A percentile compares a stretch with the other conserved stretches of the same genome.
Conservation (phyloP, 1,284 basidiomycete species). For the Xerocomus minutiporus region DNA sequence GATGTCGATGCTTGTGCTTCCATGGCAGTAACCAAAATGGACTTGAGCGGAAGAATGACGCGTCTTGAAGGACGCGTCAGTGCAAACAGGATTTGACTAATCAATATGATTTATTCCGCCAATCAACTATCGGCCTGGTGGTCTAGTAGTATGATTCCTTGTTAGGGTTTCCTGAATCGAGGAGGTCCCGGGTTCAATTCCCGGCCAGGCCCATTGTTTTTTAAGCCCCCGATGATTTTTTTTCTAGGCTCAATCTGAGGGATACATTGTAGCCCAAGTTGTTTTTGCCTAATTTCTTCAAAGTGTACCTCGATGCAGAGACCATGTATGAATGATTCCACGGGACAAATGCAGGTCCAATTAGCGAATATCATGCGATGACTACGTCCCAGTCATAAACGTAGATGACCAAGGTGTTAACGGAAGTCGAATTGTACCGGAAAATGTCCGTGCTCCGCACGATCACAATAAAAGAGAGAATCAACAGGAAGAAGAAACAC, state of each 20-base stretch:
- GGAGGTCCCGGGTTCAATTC: background rate
- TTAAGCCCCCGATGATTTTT: background rate
- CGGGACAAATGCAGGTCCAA: slow-evolving; percentile 4
- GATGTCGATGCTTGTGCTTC: slow-evolving; percentile 52
- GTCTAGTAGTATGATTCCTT: slow-evolving; percentile 59
- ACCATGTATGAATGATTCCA: background rate
- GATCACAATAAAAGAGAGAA: background rate
- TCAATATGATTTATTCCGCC: background rate
- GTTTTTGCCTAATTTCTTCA: no score
- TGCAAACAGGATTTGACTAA: background rate
- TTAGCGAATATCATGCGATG: slow-evolving; percentile 20
- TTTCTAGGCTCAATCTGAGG: background rate
- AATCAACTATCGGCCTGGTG: slow-evolving; percentile 38
- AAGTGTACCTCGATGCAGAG: no score
- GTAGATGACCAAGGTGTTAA: background rate
- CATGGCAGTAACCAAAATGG: slow-evolving; percentile 35
- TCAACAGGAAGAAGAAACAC: background rate
- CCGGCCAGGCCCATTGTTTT: slow-evolving; percentile 3
- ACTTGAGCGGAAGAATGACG: slow-evolving; percentile 14
- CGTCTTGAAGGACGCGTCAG: slow-evolving; percentile 34
- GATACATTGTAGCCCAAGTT: no score
- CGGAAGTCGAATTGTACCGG: background rate
- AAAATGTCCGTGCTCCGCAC: background rate
- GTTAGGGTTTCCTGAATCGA: slow-evolving; percentile 36
- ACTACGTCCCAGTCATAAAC: background rate